Conservation (phyloP, 106 monocot genomes). For the Alisma plantagoaquatica region DNA sequence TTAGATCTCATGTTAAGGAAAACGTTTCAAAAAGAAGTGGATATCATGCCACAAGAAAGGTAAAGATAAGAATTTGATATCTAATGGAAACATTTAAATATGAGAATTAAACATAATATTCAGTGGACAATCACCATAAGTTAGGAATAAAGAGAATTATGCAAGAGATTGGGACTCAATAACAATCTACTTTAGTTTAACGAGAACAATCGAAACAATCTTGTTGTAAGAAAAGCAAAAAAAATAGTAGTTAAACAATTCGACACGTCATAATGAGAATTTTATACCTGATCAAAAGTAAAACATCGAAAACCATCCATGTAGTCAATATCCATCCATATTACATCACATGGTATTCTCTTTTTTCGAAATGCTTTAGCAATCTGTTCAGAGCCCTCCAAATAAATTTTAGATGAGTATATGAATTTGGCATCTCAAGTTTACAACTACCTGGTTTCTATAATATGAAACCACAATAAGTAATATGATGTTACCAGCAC, state of each 20-base stretch:
- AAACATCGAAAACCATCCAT: constrained; percentile 99
- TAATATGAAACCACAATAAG: neutral
- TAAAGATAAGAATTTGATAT: too few relatives aligned
- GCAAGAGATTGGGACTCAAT: neutral
- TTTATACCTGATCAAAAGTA: constrained; percentile 79
- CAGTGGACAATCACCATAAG: neutral
- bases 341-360: constrained; percentile 90
- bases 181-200: neutral
- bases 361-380: constrained; percentile 88
- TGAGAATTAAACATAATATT: neutral
- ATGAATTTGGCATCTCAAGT: too few relatives aligned
- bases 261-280: neutral
- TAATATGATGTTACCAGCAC: neutral
- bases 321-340: constrained; percentile 99
- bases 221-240: neutral
- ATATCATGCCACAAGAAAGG: too few relatives aligned
- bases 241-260: neutral
- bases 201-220: neutral
- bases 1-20: too few relatives aligned
- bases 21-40: too few relatives aligned
- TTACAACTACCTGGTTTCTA: neutral
- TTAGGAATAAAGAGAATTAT: neutral
- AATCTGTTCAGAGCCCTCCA: constrained; percentile 32
- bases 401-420: neutral
- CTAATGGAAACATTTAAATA: too few relatives aligned